Conservation (phyloP, 768 basidiomycete species). For the Naganishia vaughanmartiniae region DNA sequence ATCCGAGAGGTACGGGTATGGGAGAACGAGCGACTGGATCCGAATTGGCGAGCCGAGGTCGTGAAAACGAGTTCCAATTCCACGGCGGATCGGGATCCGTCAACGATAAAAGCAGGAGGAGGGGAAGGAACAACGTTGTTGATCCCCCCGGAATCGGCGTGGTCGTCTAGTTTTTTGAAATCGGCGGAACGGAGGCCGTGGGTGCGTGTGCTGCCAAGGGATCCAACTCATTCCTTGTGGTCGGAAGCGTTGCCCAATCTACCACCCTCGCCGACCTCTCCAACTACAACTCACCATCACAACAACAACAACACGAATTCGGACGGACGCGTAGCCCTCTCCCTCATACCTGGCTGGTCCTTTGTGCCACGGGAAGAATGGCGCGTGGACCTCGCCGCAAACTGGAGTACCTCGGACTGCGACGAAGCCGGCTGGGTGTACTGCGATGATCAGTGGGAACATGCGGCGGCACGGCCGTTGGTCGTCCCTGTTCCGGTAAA, state of each 20-base stretch:
- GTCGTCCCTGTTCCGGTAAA: too few species aligned
- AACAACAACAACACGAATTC: slow-evolving; percentile 1
- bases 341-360: slow-evolving; percentile 43
- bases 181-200: slow-evolving; percentile 39
- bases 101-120: not conserved
- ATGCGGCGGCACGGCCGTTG: not conserved
- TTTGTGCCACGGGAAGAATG: slow-evolving; percentile 49
- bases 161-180: slow-evolving; percentile 7
- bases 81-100: not conserved
- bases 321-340: slow-evolving; percentile 35
- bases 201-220: slow-evolving; percentile 45
- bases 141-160: not conserved
- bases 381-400: slow-evolving; percentile 44
- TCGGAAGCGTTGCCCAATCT: slow-evolving; percentile 10
- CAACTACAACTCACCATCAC: not conserved
- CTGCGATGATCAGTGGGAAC: slow-evolving; percentile 48
- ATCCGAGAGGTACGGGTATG: slow-evolving; percentile 47
- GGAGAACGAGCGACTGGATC: slow-evolving; percentile 51
- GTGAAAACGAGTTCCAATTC: slow-evolving; percentile 12
- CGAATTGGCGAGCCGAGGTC: slow-evolving; percentile 30
- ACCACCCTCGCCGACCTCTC: slow-evolving; percentile 9
- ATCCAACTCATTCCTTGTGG: not conserved
- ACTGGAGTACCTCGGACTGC: slow-evolving; percentile 42
- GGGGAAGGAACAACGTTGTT: not conserved
- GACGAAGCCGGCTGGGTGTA: slow-evolving; percentile 51